A percentile compares a stretch with the other conserved stretches of the same genome.
These are phyloP conservation scores for Alloascoidea hylecoeti DNA, from an alignment of 805 yeast genomes.

Conservation along the genomic window DNA sequence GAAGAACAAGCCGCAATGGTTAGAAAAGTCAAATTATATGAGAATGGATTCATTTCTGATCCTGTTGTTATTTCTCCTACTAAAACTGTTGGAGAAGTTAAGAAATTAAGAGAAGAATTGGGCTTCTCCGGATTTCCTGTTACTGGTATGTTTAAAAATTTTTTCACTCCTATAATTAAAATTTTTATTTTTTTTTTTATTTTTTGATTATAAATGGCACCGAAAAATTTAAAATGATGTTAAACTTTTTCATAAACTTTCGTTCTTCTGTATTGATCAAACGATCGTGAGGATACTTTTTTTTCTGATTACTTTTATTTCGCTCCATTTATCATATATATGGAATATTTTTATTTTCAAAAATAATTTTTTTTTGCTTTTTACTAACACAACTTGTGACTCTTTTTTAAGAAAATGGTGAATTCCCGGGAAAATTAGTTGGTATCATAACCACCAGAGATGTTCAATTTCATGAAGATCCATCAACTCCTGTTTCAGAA, in stretches of 20 bases:
- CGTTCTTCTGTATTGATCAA: conserved; percentile 3
- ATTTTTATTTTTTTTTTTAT: conserved; percentile 8
- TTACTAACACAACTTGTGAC: background rate
- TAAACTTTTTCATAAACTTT: conserved; percentile 4
- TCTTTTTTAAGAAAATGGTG: conserved; percentile 36
- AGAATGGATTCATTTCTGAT: conserved; percentile 93
- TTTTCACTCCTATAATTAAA: no score
- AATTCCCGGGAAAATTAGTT: conserved; percentile 74
- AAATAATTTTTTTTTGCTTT: no score
- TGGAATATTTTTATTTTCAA: no score
- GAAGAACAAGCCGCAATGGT: conserved; percentile 99
- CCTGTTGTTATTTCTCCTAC: conserved; percentile 78
- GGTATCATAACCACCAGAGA: conserved; percentile 98
- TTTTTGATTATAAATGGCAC: conserved; percentile 3
- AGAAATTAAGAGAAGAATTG: conserved; percentile 46
- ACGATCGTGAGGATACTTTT: conserved; percentile 2
- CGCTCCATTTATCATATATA: conserved; percentile 2
- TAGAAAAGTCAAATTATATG: conserved; percentile 88
- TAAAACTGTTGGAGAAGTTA: conserved; percentile 70
- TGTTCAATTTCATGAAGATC: conserved; percentile 83
- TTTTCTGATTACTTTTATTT: conserved; percentile 1
- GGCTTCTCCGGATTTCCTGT: conserved; percentile 99
- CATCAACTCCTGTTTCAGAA: conserved; percentile 43
- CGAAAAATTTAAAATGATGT: conserved; percentile 3
- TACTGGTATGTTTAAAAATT: conserved; percentile 34